Percentiles rank a stretch among this genome's conserved stretches.
phyloP scores from a whole-genome alignment of 768 basidiomycete species.

The Dacryopinax primogenitus region DNA sequence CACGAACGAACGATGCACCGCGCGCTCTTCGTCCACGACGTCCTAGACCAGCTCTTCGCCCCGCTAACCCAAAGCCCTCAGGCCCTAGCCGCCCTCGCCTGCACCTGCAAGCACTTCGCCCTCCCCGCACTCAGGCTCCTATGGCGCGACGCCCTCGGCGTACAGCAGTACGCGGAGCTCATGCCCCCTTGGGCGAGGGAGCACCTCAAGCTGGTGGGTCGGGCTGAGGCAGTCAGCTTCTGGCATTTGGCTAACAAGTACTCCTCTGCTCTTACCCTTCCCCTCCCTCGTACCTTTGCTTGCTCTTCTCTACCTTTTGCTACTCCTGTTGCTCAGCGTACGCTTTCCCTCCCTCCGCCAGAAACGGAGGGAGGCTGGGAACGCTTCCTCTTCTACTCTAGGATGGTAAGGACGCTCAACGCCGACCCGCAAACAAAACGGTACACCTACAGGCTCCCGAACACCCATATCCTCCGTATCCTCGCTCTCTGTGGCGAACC shows the following conservation, averaged over 20 bases:
- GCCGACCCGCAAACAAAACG: not conserved
- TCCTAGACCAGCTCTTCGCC: not conserved
- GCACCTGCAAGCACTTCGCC: not conserved
- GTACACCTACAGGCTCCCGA: not conserved
- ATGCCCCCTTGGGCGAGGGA: not conserved
- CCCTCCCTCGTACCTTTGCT: not conserved
- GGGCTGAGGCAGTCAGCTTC: not conserved
- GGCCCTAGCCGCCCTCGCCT: not conserved
- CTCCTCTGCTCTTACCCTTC: not conserved
- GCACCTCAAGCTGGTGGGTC: not conserved
- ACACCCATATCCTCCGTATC: not conserved
- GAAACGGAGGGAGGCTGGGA: not conserved
- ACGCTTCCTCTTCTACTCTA: not conserved
- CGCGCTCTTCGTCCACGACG: not conserved
- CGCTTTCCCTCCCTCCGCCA: not conserved
- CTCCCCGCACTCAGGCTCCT: not conserved
- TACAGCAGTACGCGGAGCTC: not conserved
- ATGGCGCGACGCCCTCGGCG: not conserved
- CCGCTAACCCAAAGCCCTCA: not conserved
- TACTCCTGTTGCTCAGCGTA: not conserved
- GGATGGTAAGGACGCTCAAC: not conserved
- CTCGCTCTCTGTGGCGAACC: not conserved
- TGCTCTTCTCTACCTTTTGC: not conserved
- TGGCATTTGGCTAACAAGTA: not conserved
- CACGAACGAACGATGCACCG: not conserved